Evolutionary conservation across 1,284 basidiomycete genomes (phyloP).

Genomic region (Pyrrhoderma noxium): DNA sequence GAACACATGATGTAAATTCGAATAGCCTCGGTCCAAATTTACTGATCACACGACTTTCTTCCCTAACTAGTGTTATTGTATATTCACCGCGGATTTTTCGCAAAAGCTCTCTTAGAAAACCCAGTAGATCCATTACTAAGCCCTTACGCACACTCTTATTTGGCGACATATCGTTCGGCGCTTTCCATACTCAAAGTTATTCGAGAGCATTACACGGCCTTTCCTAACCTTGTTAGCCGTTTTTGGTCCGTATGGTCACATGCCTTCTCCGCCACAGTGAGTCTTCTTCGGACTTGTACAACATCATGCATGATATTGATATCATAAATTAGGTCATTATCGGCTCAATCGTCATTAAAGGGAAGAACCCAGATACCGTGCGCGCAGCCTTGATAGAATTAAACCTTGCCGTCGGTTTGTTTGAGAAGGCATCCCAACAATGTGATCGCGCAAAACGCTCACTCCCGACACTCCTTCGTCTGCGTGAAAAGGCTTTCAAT

Average conservation of each 20-base stretch:
- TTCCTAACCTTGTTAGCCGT: slow-evolving; percentile 20
- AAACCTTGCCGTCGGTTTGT: slow-evolving; percentile 22
- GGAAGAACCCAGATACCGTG: slow-evolving; percentile 17
- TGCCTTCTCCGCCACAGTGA: slow-evolving; percentile 22
- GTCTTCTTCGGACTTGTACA: background rate
- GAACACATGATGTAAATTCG: background rate
- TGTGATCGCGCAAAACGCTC: slow-evolving; percentile 22
- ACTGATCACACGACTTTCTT: too few species aligned
- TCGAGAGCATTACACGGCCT: slow-evolving; percentile 18
- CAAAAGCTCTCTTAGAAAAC: slow-evolving; percentile 21
- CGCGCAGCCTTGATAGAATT: slow-evolving; percentile 20
- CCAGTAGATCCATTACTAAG: slow-evolving; percentile 22
- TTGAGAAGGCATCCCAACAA: slow-evolving; percentile 19
- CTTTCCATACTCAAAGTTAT: slow-evolving; percentile 19
- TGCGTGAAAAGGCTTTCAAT: slow-evolving; percentile 15
- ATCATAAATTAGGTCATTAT: slow-evolving; percentile 19
- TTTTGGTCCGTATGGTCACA: slow-evolving; percentile 23
- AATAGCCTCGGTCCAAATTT: too few species aligned
- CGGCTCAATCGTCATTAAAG: slow-evolving; percentile 21
- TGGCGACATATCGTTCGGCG: slow-evolving; percentile 22
- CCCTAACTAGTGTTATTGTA: slow-evolving; percentile 19
- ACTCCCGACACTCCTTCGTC: slow-evolving; percentile 18
- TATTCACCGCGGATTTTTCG: slow-evolving; percentile 23
- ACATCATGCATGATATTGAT: background rate
- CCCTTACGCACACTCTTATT: slow-evolving; percentile 22